phyloP scores from a whole-genome alignment of 768 basidiomycete species.

The Termitomyces sp. region DNA sequence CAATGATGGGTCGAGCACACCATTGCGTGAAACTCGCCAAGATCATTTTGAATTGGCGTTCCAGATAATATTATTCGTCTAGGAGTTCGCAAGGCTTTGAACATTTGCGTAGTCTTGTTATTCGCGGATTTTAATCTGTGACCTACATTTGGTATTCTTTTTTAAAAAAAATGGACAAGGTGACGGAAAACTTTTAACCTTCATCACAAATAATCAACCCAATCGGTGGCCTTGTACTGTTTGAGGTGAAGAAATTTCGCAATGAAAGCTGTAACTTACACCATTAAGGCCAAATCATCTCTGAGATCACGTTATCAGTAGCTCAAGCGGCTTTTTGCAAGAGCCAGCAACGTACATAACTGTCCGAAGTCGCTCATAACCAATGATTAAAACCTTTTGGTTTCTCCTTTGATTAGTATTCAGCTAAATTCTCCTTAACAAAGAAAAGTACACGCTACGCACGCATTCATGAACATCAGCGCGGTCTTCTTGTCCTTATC shows the following conservation, averaged over 20 bases:
- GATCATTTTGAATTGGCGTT: slow-evolving; percentile 95
- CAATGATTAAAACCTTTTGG: slow-evolving; percentile 87
- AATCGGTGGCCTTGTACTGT: slow-evolving; percentile 66
- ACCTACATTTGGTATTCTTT: slow-evolving; percentile 34
- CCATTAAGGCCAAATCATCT: slow-evolving; percentile 52
- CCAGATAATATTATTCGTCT: slow-evolving; percentile 89
- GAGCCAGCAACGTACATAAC: slow-evolving; percentile 49
- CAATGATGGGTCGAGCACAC: slow-evolving; percentile 33
- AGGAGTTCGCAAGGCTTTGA: slow-evolving; percentile 68
- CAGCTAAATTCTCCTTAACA: not conserved
- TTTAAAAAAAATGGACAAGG: not conserved
- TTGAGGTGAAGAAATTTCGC: not conserved
- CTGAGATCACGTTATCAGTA: slow-evolving; percentile 6
- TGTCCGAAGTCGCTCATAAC: slow-evolving; percentile 85
- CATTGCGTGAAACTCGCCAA: slow-evolving; percentile 96
- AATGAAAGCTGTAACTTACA: slow-evolving; percentile 32
- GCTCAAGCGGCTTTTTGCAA: not conserved
- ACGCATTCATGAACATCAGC: slow-evolving; percentile 74
- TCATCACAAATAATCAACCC: slow-evolving; percentile 95
- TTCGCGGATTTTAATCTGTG: slow-evolving; percentile 91
- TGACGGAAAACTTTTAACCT: slow-evolving; percentile 37
- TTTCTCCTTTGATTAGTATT: slow-evolving; percentile 40
- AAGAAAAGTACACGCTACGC: slow-evolving; percentile 17
- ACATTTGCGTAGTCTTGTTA: slow-evolving; percentile 86
- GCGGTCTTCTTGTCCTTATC: slow-evolving; percentile 45